A percentile compares a stretch with the other conserved stretches of the same genome.
These are phyloP conservation scores for Dioscorea cayenensis DNA, from an alignment of 116 monocot genomes.

Conservation along the genomic window DNA sequence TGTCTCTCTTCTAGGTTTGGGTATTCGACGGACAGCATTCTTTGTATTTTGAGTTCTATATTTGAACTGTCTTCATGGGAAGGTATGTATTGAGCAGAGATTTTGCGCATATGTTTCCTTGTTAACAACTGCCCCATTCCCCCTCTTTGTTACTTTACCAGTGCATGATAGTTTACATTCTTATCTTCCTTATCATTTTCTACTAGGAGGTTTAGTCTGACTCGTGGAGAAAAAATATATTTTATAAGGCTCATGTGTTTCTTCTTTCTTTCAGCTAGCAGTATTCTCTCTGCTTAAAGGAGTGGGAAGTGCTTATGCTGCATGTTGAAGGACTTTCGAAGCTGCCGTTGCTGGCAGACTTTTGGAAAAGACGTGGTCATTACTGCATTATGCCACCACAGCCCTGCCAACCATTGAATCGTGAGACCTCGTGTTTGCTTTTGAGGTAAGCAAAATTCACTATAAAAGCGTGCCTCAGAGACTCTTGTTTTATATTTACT, in stretches of 20 bases:
- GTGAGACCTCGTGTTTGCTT: slow-evolving; percentile 58
- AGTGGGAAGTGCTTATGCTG: slow-evolving; percentile 43
- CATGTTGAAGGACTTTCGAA: slow-evolving; percentile 40
- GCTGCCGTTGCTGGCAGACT: slow-evolving; percentile 51
- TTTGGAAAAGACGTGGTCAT: slow-evolving; percentile 30
- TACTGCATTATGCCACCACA: slow-evolving; percentile 5
- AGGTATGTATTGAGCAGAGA: slow-evolving; percentile 40
- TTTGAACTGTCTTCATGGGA: slow-evolving; percentile 60
- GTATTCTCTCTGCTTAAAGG: slow-evolving; percentile 58
- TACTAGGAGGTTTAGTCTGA: background rate
- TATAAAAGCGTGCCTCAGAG: background rate
- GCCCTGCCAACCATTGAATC: slow-evolving; percentile 45
- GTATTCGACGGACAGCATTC: slow-evolving; percentile 29
- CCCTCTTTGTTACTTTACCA: background rate
- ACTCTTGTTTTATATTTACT: background rate
- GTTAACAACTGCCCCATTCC: background rate
- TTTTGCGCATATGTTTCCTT: background rate
- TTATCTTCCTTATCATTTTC: background rate
- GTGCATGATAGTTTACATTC: background rate
- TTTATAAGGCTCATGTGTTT: background rate
- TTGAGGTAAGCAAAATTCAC: slow-evolving; percentile 43
- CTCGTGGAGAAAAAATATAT: background rate
- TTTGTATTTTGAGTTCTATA: slow-evolving; percentile 56
- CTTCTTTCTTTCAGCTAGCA: slow-evolving; percentile 32
- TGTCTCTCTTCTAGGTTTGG: slow-evolving; percentile 55